Base-by-base conservation (phyloP, 2,329 filamentous ascomycete species). In the Cladophialophora carrionii region DNA sequence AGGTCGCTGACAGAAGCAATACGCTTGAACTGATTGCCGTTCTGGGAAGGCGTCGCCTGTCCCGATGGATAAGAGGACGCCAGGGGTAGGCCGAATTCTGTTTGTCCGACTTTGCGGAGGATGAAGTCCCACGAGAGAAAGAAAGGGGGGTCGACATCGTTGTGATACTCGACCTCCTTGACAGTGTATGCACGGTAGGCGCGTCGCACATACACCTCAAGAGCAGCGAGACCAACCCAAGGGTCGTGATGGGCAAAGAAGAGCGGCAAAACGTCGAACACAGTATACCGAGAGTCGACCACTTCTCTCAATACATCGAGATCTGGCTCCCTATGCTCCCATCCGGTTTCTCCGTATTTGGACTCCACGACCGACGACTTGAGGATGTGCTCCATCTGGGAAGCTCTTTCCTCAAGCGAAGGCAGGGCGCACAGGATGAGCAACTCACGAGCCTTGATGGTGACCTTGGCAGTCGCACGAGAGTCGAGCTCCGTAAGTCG, bases 311-410 rank as follows among this genome's bases (percentile, higher is more conserved):
- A 89, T 70, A 96, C 84, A 24, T 96, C 90, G 61, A 96, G 82
- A 79, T 90, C 91, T 55, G 95, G 95, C 79, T 97, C 91, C 71
- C 95, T 86, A 81, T 99, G 95, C 70, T 97, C 94, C 90, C 91
- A 96, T 58, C 94, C 93, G 66, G 91, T 93, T 84, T 99, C 95
- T 65, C 95, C 95, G 74, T 99, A 99, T 72, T 91, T 89, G n/a
- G 93, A 96, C 78, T 99, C 92, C 7, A 97, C 87, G 24, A 99
- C 95, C 0, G 95, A 94, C 29, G 94, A 96, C 65, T 93, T 91
- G 62, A 99, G 84, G 70, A 99, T 99, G 79, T 98, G 94, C 83
- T 98, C 95, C 94, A 99, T 97, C 82, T 99, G 95, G 6, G 90
- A 86, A 29, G 91, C 90, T 72, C 95, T 89, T 84, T 99, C 95